Percentiles rank a stretch among this genome's conserved stretches.
phyloP scores from a whole-genome alignment of 2,329 filamentous ascomycete genomes.

The Didymella sp. region DNA sequence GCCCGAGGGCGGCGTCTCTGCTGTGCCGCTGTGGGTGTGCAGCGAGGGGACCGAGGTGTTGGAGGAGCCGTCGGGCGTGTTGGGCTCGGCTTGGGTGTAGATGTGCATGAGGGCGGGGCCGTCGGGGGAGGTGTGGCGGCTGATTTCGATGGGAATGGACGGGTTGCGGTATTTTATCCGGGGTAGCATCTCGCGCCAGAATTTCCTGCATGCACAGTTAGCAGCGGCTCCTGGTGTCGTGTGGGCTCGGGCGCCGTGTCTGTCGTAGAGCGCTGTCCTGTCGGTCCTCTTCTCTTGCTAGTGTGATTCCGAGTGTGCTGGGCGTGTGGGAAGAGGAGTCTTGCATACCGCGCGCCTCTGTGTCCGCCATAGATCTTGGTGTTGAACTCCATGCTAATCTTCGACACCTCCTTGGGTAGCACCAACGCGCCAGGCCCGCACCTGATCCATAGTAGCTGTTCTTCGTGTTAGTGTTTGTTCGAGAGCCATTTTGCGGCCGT shows the following conservation, averaged over 20 bases:
- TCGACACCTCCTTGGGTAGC: constrained; percentile 76
- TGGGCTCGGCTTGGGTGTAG: constrained; percentile 33
- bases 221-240: constrained; percentile 1
- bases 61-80: constrained; percentile 13
- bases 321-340: constrained; percentile 19
- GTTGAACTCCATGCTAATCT: constrained; percentile 78
- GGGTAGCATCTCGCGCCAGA: constrained; percentile 84
- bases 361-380: constrained; percentile 69
- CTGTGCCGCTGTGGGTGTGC: constrained; percentile 22
- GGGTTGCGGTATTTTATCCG: constrained; percentile 96
- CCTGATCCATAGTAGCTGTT: constrained; percentile 74
- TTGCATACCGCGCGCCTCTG: constrained; percentile 70
- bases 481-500: not conserved
- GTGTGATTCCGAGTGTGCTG: not conserved
- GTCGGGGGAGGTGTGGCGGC: constrained; percentile 63
- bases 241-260: not conserved
- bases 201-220: constrained; percentile 67
- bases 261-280: not conserved
- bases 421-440: constrained; percentile 83
- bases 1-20: constrained; percentile 24
- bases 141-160: constrained; percentile 79
- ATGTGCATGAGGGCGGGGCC: constrained; percentile 44
- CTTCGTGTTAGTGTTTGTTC: not conserved
- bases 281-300: not conserved
- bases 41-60: constrained; percentile 23